phyloP scores from a whole-genome alignment of 2,329 filamentous ascomycete species.

The Aspergillus caelatus region DNA sequence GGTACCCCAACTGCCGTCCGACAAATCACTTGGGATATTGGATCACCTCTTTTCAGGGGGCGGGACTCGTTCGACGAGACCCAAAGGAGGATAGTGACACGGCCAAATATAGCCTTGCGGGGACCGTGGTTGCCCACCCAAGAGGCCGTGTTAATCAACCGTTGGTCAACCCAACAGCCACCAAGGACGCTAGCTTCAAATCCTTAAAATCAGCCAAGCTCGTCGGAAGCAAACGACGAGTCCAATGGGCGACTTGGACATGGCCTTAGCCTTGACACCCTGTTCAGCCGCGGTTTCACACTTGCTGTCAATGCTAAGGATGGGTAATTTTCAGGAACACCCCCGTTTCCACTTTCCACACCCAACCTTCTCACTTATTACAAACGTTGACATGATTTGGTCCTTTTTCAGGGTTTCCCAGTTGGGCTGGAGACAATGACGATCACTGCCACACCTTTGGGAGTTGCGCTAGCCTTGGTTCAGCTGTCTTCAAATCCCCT shows the following conservation, averaged over 20 bases:
- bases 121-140: conserved; percentile 1
- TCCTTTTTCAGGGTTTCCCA: background rate
- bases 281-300: conserved; percentile 16
- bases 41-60: conserved; percentile 21
- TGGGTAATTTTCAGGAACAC: conserved; percentile 5
- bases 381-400: background rate
- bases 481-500: background rate
- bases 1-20: background rate
- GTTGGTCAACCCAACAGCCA: conserved; percentile 20
- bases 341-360: background rate
- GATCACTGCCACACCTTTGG: conserved; percentile 3
- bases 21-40: background rate
- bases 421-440: background rate
- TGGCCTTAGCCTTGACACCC: background rate
- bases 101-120: conserved; percentile 28
- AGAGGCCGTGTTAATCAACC: conserved; percentile 20
- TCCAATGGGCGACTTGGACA: conserved; percentile 9
- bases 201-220: conserved; percentile 23
- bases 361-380: conserved; percentile 1
- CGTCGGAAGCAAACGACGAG: background rate
- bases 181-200: conserved; percentile 18
- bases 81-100: conserved; percentile 7
- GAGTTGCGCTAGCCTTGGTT: background rate
- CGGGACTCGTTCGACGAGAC: conserved; percentile 17
- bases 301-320: conserved; percentile 5